A percentile compares a stretch with the other conserved stretches of the same genome.
These are phyloP conservation scores for Pythium dissotocum DNA, from an alignment of 352 stramenopile species.

Conservation along the genomic window DNA sequence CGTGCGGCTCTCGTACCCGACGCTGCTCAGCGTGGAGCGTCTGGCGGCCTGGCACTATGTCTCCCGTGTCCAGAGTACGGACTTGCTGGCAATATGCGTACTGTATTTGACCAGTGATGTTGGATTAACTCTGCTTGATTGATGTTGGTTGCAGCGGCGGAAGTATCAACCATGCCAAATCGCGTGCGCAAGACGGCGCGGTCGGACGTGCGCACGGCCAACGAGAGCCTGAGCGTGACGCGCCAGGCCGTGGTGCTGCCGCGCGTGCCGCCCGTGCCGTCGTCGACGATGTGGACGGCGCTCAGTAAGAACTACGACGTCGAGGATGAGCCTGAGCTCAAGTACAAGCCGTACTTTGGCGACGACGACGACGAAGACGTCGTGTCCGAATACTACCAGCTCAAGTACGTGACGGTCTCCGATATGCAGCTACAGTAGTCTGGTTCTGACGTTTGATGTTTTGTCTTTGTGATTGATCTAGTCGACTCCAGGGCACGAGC, in stretches of 20 bases:
- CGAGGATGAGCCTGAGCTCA: constrained; percentile 84
- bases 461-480: not conserved
- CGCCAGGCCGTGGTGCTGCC: constrained; percentile 52
- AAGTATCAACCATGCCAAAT: constrained; percentile 33
- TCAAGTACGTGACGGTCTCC: constrained; percentile 50
- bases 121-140: not conserved
- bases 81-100: not conserved
- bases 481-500: constrained; percentile 61
- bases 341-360: constrained; percentile 69
- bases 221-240: constrained; percentile 34
- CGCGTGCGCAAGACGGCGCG: constrained; percentile 26
- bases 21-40: constrained; percentile 25
- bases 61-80: constrained; percentile 48
- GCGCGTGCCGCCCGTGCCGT: constrained; percentile 47
- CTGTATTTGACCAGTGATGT: not conserved
- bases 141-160: constrained; percentile 38
- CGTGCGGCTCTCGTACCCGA: constrained; percentile 32
- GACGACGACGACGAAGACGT: constrained; percentile 86
- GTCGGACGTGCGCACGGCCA: constrained; percentile 18
- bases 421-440: not conserved
- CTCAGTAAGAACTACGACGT: constrained; percentile 83
- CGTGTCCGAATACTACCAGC: constrained; percentile 82
- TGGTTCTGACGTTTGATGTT: not conserved
- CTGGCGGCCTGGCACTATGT: constrained; percentile 49
- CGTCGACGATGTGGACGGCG: constrained; percentile 75